These are phyloP conservation scores for Cercospora sp. DNA, from an alignment of 2,329 filamentous ascomycete species.

Conservation along the genomic window DNA sequence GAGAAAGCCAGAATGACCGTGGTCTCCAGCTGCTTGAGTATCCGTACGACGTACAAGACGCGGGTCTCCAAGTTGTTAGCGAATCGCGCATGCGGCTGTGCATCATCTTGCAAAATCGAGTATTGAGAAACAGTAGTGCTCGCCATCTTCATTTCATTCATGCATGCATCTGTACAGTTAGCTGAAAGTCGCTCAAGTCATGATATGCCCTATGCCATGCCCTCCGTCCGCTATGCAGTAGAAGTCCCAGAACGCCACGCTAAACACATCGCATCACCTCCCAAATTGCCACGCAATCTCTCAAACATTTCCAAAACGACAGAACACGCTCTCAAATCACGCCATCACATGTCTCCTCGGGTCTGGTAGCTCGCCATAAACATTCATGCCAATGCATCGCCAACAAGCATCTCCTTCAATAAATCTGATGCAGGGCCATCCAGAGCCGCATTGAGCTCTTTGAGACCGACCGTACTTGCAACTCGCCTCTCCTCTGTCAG, in stretches of 20 bases:
- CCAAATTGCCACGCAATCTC: not conserved
- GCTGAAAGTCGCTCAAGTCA: not conserved
- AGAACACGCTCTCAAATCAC: not conserved
- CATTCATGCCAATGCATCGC: conserved; percentile 25
- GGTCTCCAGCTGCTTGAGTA: conserved; percentile 41
- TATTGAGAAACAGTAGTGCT: not conserved
- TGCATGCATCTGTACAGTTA: not conserved
- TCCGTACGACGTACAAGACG: conserved; percentile 41
- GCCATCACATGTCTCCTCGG: not conserved
- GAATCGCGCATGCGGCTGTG: not conserved
- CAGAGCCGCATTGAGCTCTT: conserved; percentile 38
- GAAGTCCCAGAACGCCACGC: not conserved
- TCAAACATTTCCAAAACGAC: not conserved
- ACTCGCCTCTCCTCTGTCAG: conserved; percentile 62
- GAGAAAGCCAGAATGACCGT: conserved; percentile 50
- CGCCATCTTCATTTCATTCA: not conserved
- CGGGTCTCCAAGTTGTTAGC: conserved; percentile 34
- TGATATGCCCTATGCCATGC: not conserved
- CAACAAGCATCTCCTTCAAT: conserved; percentile 41
- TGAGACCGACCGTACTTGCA: conserved; percentile 39
- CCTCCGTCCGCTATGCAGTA: not conserved
- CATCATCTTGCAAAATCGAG: not conserved
- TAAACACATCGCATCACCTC: not conserved
- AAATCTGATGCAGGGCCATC: conserved; percentile 41
- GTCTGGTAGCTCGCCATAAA: not conserved